Evolutionary conservation across 2,329 filamentous ascomycete species (phyloP), one percentile per base, ranked within the genome.

Genomic region (Xylaria sp.): DNA sequence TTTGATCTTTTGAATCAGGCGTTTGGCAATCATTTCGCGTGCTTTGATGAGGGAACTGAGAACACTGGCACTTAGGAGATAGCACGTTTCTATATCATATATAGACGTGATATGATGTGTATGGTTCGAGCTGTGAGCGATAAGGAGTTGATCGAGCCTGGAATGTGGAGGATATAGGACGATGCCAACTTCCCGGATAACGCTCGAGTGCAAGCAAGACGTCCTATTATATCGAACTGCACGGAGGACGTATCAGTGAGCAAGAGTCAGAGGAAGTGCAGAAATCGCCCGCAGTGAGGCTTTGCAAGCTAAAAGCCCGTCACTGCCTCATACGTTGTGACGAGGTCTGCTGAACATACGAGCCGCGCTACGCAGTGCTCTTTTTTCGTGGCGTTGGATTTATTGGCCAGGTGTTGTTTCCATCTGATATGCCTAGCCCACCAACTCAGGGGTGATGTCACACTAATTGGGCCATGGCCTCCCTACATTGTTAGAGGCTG

Each of bases 81-180:
- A 44, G 23, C 7, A 51, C 41, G 41, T n/a, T 52, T 51, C 41
- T 6, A 52, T 44, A 34, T 34, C 13, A 20, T 44, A 13, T 6
- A 10, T n/a, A 15, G 44, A 4, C 41, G 41, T 57, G 20, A 52
- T 57, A 20, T 7, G 15, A 31, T 52, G 39, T 12, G 58, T 31
- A 4, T 62, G 12, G 44, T 57, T 48, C 12, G n/a, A 66, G 39
- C 28, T 61, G 37, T 41, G 64, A 57, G 64, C 44, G 20, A 62
- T 13, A 25, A 57, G 44, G 9, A 15, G 3, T 62, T 23, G 44
- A 9, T 50, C 34, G 23, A 44, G 23, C 34, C 10, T 60, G 25
- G 37, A 48, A 37, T 54, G n/a, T 54, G 13, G 37, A 51, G 23
- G 50, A 56, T 34, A 34, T 56, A 9, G 9, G 39, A 65, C 20